Percentiles rank a stretch among this genome's conserved stretches.
Conservation (phyloP, 805 yeast genomes). For the Wickerhamiella sergipiensis region DNA sequence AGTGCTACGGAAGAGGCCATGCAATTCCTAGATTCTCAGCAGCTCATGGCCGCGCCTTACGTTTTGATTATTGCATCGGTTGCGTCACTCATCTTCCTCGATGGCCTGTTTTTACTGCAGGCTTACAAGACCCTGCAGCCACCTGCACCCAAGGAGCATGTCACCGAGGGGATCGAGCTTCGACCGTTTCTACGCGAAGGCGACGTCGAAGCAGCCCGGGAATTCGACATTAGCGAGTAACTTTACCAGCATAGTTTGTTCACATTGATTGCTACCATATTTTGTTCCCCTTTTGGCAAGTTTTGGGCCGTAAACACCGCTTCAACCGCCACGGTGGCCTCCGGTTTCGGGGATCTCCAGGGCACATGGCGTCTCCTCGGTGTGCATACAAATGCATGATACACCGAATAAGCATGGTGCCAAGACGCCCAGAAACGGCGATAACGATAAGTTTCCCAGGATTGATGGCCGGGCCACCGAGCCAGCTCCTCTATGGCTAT, state of each 20-base stretch:
- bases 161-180: constrained; percentile 18
- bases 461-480: no score
- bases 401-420: not conserved
- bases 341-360: not conserved
- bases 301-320: no score
- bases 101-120: constrained; percentile 47
- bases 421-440: not conserved
- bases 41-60: constrained; percentile 79
- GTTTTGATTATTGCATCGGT: constrained; percentile 56
- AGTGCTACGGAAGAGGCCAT: constrained; percentile 87
- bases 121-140: constrained; percentile 36
- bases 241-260: not conserved
- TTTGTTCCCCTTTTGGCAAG: no score
- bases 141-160: constrained; percentile 8
- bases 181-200: constrained; percentile 16
- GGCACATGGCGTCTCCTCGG: not conserved
- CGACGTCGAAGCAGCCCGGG: constrained; percentile 15
- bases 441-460: not conserved
- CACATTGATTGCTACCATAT: no score
- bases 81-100: constrained; percentile 56
- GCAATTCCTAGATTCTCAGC: constrained; percentile 49
- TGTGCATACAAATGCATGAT: not conserved
- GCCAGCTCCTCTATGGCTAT: no score
- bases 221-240: constrained; percentile 18
- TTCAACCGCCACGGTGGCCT: not conserved